These are phyloP conservation scores for Periglandula ipomoeae DNA, from an alignment of 2,329 filamentous ascomycete species.

Conservation along the genomic window DNA sequence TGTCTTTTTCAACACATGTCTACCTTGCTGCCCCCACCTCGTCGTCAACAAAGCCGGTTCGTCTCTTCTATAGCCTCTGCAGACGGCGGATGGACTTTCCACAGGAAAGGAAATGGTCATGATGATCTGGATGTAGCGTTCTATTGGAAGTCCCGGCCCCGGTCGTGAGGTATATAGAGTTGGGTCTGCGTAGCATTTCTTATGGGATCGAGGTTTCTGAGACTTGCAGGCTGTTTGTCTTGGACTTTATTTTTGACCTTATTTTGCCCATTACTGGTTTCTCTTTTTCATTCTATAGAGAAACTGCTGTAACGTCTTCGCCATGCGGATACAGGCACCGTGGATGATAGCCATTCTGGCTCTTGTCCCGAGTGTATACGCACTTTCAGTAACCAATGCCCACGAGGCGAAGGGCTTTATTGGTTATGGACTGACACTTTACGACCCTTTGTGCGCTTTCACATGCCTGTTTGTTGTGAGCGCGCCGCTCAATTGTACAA, in stretches of 20 bases:
- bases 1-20: too few relatives aligned
- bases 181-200: too few relatives aligned
- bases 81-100: background rate
- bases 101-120: background rate
- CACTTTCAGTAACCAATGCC: background rate
- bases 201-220: background rate
- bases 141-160: background rate
- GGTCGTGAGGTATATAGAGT: background rate
- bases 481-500: conserved; percentile 2
- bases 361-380: background rate
- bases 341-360: background rate
- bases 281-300: background rate
- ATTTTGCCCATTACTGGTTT: too few relatives aligned
- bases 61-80: too few relatives aligned
- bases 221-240: too few relatives aligned
- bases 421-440: conserved; percentile 34
- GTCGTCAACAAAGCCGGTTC: too few relatives aligned
- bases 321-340: background rate
- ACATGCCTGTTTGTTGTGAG: conserved; percentile 38
- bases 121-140: background rate
- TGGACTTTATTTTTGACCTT: too few relatives aligned
- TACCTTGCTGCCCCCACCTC: too few relatives aligned
- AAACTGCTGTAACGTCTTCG: too few relatives aligned
- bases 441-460: conserved; percentile 56
- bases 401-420: conserved; percentile 13